Percentiles rank a stretch among this genome's conserved stretches.
These are phyloP conservation scores for Penicillium samsonianum DNA, from an alignment of 495 filamentous ascomycete species.

Conservation along the genomic window DNA sequence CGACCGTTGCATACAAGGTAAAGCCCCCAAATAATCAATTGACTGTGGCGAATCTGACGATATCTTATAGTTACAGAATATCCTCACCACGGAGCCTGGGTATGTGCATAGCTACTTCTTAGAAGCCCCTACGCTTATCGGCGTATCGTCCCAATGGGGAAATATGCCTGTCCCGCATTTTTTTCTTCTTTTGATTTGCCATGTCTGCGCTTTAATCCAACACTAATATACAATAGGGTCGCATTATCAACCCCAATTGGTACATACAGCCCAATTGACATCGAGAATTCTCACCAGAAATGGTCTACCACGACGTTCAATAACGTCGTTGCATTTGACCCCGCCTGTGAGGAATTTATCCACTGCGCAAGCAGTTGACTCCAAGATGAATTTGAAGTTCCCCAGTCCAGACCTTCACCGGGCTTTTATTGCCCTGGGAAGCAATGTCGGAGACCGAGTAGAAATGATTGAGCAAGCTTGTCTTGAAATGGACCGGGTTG, in stretches of 20 bases:
- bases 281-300: not conserved
- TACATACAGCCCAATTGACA: not conserved
- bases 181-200: slow-evolving; percentile 6
- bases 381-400: slow-evolving; percentile 29
- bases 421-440: slow-evolving; percentile 86
- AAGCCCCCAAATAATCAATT: slow-evolving; percentile 11
- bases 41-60: slow-evolving; percentile 13
- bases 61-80: slow-evolving; percentile 1
- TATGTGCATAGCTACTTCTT: not conserved
- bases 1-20: slow-evolving; percentile 11
- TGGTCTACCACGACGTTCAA: slow-evolving; percentile 12
- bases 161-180: slow-evolving; percentile 14
- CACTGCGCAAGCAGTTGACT: slow-evolving; percentile 17
- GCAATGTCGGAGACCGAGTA: slow-evolving; percentile 88
- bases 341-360: slow-evolving; percentile 31
- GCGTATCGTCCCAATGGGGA: slow-evolving; percentile 16
- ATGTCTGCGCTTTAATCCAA: not conserved
- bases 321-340: slow-evolving; percentile 8
- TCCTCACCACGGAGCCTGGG: not conserved
- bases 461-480: slow-evolving; percentile 81
- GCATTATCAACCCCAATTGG: not conserved
- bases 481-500: slow-evolving; percentile 66
- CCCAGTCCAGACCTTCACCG: slow-evolving; percentile 38
- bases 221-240: not conserved
- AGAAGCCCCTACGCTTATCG: slow-evolving; percentile 13